These are phyloP conservation scores for Rubus parviflorus DNA, from an alignment of 306 rosid species.

Conservation along the genomic window DNA sequence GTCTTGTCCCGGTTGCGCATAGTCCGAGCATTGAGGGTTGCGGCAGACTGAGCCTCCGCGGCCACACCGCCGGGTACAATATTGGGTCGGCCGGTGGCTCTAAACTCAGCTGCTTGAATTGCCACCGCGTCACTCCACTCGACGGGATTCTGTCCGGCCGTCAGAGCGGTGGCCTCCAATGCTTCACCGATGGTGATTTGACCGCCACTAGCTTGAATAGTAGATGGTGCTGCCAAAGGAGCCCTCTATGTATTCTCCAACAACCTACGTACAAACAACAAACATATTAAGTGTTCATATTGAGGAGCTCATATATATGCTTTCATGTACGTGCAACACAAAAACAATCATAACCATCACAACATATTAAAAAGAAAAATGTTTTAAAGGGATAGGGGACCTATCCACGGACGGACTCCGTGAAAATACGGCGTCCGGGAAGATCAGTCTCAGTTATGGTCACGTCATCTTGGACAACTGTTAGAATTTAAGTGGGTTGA, in stretches of 20 bases:
- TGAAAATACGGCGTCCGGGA: constrained; percentile 28
- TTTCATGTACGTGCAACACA: neutral
- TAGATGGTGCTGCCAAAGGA: constrained; percentile 35
- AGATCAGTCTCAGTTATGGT: constrained; percentile 28
- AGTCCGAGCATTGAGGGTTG: constrained; percentile 53
- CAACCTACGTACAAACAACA: constrained; percentile 31
- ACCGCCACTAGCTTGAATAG: constrained; percentile 10
- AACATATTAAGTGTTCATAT: neutral
- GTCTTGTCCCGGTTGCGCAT: constrained; percentile 46
- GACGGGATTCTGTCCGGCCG: constrained; percentile 53
- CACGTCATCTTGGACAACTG: constrained; percentile 18
- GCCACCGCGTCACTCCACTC: constrained; percentile 66
- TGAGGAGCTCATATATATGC: neutral
- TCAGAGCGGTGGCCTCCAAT: constrained; percentile 53
- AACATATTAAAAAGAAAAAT: neutral
- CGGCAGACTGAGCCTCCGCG: constrained; percentile 68
- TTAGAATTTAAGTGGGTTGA: too few species aligned
- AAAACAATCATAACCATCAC: too few species aligned
- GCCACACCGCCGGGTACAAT: constrained; percentile 64
- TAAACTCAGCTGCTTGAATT: constrained; percentile 67
- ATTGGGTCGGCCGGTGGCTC: constrained; percentile 58
- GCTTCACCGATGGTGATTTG: constrained; percentile 76
- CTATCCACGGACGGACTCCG: constrained; percentile 51
- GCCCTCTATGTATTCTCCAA: constrained; percentile 39
- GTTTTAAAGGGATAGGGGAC: constrained; percentile 16